These are phyloP conservation scores for Xylogone sp. DNA, from an alignment of 2,329 filamentous ascomycete genomes.

Conservation along the genomic window DNA sequence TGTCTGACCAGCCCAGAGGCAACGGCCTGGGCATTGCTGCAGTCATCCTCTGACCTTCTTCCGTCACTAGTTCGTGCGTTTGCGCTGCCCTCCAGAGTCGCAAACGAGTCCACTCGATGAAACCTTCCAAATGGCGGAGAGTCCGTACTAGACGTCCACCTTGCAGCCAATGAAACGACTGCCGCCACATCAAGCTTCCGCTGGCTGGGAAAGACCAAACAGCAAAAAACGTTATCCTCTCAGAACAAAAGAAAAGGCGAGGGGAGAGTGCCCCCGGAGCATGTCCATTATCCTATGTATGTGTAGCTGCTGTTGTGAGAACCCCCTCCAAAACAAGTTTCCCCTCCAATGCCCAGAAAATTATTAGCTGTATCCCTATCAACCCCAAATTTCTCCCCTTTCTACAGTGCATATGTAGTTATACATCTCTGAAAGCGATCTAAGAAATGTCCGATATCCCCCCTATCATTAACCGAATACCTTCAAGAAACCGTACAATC, in stretches of 20 bases:
- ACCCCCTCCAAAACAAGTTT: too few relatives aligned
- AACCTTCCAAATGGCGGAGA: background rate
- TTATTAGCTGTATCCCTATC: background rate
- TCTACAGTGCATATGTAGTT: constrained; percentile 1
- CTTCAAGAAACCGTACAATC: constrained; percentile 89
- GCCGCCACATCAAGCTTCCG: background rate
- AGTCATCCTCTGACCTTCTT: background rate
- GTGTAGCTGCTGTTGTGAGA: background rate
- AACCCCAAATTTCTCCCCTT: background rate
- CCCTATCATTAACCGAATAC: constrained; percentile 58
- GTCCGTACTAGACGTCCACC: background rate
- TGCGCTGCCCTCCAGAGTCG: background rate
- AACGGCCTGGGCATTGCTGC: background rate
- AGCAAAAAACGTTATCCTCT: background rate
- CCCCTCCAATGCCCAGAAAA: too few relatives aligned
- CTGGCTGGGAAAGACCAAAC: too few relatives aligned
- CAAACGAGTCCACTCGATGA: background rate
- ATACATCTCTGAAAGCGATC: background rate
- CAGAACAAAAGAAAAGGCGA: background rate
- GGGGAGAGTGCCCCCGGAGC: background rate
- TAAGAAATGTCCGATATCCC: constrained; percentile 1
- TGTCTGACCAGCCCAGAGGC: background rate
- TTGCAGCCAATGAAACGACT: background rate
- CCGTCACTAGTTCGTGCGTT: background rate
- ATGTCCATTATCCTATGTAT: background rate